Conservation (phyloP, 2,329 filamentous ascomycete genomes). For the Fusarium sp. region DNA sequence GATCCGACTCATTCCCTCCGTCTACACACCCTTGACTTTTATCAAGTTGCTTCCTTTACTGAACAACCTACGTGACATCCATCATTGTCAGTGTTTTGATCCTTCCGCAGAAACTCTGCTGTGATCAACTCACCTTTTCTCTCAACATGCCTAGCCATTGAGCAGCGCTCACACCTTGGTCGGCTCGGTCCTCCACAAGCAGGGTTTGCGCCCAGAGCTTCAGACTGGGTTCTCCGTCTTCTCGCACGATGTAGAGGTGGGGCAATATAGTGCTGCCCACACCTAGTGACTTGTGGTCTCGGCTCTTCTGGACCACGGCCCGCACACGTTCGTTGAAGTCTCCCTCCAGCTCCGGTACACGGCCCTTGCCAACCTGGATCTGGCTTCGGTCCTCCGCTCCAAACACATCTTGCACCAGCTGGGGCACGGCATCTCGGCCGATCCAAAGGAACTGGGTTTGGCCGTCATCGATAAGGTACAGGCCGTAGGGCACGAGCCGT, state of each 20-base stretch:
- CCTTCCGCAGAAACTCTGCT: neutral
- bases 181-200: constrained; percentile 92
- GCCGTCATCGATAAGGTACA: constrained; percentile 97
- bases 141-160: constrained; percentile 93
- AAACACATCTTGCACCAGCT: constrained; percentile 90
- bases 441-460: constrained; percentile 99
- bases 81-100: constrained; percentile 31
- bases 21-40: constrained; percentile 37
- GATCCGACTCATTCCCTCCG: constrained; percentile 31
- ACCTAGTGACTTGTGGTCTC: constrained; percentile 86
- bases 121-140: constrained; percentile 80
- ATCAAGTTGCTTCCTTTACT: constrained; percentile 48
- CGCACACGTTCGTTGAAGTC: constrained; percentile 97
- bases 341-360: constrained; percentile 87
- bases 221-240: constrained; percentile 95
- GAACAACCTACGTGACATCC: constrained; percentile 51
- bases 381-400: constrained; percentile 85
- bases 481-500: constrained; percentile 86
- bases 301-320: constrained; percentile 90
- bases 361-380: constrained; percentile 91
- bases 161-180: constrained; percentile 91
- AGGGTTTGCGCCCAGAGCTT: constrained; percentile 98
- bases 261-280: constrained; percentile 95
- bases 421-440: constrained; percentile 90
- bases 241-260: constrained; percentile 91